Base-by-base conservation (phyloP, 2,329 filamentous ascomycete species). In the Ophiostoma ulmi region DNA sequence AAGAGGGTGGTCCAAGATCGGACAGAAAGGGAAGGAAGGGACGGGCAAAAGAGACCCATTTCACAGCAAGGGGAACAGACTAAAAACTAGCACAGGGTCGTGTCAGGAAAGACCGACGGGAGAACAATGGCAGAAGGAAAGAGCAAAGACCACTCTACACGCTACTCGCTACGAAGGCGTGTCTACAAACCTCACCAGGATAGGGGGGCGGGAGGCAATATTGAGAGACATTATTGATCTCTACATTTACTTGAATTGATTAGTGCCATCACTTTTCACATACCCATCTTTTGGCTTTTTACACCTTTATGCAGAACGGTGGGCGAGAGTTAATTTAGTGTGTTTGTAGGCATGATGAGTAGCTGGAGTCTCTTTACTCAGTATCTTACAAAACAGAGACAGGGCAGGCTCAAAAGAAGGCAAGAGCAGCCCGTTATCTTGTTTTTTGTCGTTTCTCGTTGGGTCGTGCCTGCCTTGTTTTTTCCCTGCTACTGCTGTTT, bases 381-480 rank as follows among this genome's bases (percentile, higher is more conserved):
- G 52, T 26, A 22, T 44, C 4, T 17, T 13, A 26, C 41, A 17
- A 44, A 44, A 44, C 11, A 44, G 44, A 48, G 7, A 48, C 5
- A 48, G 44, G 7, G 44, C 17, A 20, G 41, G 38, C 38, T 6
- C 10, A 1, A 26, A 26, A 61, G 58, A 41, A 55, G 61, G 61
- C 35, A 58, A 36, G 36, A 66, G 31, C 64, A 61, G 22, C 10
- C 48, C 36, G 48, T 67, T 67, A 67, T 67, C 69, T 58, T 61
- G 63, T 44, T 67, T 61, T 58, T 41, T 35, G 55, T 17, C 41
- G 26, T 68, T 67, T 66, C 52, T 22, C 22, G 14, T 68, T 26
- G 35, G 35, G n/a, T 52, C 69, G 65, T 55, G 35, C 44, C 10
- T 70, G 68, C 69, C 69, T 68, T 70, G 65, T 35, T 68, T 70